Evolutionary conservation across 2,329 filamentous ascomycete species (phyloP).

Genomic region (Aspergillus tubingensis): DNA sequence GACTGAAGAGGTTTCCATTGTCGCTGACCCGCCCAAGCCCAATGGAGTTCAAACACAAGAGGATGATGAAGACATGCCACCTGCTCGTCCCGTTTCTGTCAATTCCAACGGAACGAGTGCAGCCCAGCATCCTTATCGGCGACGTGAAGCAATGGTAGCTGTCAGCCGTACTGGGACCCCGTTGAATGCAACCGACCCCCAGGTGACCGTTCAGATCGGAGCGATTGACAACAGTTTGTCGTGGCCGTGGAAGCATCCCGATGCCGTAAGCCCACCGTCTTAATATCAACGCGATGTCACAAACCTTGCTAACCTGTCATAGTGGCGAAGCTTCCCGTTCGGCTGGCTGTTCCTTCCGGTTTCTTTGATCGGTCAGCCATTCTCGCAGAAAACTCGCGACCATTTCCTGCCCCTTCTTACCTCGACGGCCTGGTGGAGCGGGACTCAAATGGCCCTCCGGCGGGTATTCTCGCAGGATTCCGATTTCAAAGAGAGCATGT

Average conservation of each 20-base stretch:
- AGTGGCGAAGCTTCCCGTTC: conserved; percentile 88
- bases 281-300: background rate
- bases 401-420: conserved; percentile 96
- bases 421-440: conserved; percentile 94
- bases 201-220: conserved; percentile 72
- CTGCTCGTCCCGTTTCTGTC: conserved; percentile 63
- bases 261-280: conserved; percentile 63
- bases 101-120: conserved; percentile 44
- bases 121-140: conserved; percentile 67
- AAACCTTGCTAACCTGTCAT: conserved; percentile 23
- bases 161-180: conserved; percentile 60
- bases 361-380: conserved; percentile 91
- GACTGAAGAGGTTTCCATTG: conserved; percentile 78
- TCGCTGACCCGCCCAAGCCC: conserved; percentile 76
- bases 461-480: conserved; percentile 87
- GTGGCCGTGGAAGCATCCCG: conserved; percentile 98
- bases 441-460: conserved; percentile 84
- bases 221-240: conserved; percentile 98
- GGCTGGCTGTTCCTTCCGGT: conserved; percentile 98
- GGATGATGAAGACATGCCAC: conserved; percentile 51
- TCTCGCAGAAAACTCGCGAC: conserved; percentile 87
- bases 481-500: conserved; percentile 99
- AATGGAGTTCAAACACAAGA: conserved; percentile 51
- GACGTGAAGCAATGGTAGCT: conserved; percentile 83
- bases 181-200: conserved; percentile 45